Evolutionary conservation across 2,329 filamentous ascomycete species (phyloP).

Genomic region (Lasiodiplodia theobromae): DNA sequence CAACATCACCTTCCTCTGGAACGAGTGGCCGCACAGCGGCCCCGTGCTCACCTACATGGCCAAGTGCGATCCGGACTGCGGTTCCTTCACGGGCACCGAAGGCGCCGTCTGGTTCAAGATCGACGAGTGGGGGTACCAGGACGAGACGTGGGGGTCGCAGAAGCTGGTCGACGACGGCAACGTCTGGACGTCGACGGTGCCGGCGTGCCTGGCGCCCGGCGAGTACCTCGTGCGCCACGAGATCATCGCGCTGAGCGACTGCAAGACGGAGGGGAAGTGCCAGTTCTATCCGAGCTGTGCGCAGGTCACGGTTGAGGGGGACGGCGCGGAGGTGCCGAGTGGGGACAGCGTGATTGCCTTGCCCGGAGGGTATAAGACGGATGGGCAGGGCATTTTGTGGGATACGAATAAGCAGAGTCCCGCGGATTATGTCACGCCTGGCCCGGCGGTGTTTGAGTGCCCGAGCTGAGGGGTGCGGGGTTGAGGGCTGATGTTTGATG

Average conservation of each 20-base stretch:
- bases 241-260: constrained; percentile 53
- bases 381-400: not conserved
- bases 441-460: constrained; percentile 9
- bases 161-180: constrained; percentile 21
- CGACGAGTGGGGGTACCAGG: constrained; percentile 46
- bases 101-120: constrained; percentile 49
- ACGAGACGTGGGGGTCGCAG: constrained; percentile 41
- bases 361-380: not conserved
- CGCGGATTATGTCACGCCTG: constrained; percentile 6
- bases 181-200: constrained; percentile 35
- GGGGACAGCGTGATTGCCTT: not conserved
- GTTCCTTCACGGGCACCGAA: constrained; percentile 43
- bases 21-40: constrained; percentile 48
- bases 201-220: constrained; percentile 40
- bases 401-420: constrained; percentile 17
- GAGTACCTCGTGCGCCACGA: constrained; percentile 50
- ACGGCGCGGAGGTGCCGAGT: not conserved
- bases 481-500: not conserved
- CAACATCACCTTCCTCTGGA: constrained; percentile 44
- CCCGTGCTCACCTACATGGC: constrained; percentile 48
- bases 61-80: constrained; percentile 37
- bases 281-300: constrained; percentile 56
- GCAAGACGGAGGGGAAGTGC: constrained; percentile 45
- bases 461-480: not conserved
- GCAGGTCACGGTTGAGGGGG: constrained; percentile 40